Base-by-base conservation (phyloP, 768 basidiomycete genomes). In the Mycena rosella region DNA sequence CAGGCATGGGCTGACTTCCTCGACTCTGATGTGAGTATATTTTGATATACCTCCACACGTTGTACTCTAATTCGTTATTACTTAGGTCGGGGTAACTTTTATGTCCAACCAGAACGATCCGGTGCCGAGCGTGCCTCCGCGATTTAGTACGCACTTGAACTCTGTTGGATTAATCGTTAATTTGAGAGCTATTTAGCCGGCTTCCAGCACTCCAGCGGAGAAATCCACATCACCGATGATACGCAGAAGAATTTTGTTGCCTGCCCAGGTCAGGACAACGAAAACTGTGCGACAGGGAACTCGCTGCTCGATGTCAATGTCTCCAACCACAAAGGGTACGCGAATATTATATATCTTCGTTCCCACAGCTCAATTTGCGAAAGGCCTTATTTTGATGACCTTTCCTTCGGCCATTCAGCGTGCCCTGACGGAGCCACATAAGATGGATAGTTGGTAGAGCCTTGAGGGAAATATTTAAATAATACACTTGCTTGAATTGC, bases 1-100 rank as follows among this genome's bases (percentile, higher is more conserved):
- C n/a, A n/a, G 64, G 80, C 70, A 2, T 85, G 81, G 76, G 84
- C 84, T 0, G 72, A 85, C 65, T 80, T 81, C 55, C 75, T 85
- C 32, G 84, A 84, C 74, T 34, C 75, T 60, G 48, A 76, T 79
- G 48, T 54, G 74, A 71, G 14, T 55, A 32, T 17, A 2, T 30
- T 30, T 51, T 2, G 17, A 2, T 27, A 7, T 30, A 5, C 45
- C 22, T 26, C 45, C 45, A 26, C 49, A 18, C 49, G 29, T 9
- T 15, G 26, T 49, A 17, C 27, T 29, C 27, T 30, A 7, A 10
- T 15, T 26, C 22, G 22, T 40, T 40, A 24, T 13, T 56, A 11
- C 17, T 14, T 22, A 78, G 77, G 72, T 79, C 27, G 75, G 76
- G 1, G 52, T 70, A 11, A 72, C 76, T 15, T 74, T 79, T 65